Evolutionary conservation across 768 basidiomycete genomes (phyloP).

Genomic region (Boletus speciosus): DNA sequence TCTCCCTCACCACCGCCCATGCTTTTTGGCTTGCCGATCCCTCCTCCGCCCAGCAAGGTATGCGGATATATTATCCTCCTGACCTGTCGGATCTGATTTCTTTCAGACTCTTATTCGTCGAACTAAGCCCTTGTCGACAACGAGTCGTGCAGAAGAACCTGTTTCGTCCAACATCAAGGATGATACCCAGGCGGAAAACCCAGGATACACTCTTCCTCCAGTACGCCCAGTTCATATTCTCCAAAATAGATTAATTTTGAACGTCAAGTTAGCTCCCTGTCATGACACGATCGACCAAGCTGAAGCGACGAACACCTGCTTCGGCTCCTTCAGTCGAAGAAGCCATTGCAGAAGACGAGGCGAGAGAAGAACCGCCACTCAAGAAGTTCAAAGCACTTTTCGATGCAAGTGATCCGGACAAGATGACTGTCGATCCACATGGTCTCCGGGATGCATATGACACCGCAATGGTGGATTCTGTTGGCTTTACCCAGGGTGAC

Average conservation of each 20-base stretch:
- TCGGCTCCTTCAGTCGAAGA: conserved; percentile 21
- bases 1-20: conserved; percentile 22
- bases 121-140: conserved; percentile 13
- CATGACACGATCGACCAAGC: conserved; percentile 37
- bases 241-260: background rate
- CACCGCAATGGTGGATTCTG: conserved; percentile 7
- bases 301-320: conserved; percentile 55
- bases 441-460: conserved; percentile 11
- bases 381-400: conserved; percentile 73
- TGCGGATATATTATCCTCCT: background rate
- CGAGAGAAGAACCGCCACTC: conserved; percentile 46
- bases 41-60: conserved; percentile 28
- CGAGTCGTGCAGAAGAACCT: conserved; percentile 6
- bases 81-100: background rate
- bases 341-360: conserved; percentile 13
- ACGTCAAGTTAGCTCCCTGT: conserved; percentile 35
- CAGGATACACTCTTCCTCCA: conserved; percentile 23
- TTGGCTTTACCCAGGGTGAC: conserved; percentile 9
- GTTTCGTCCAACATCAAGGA: conserved; percentile 3
- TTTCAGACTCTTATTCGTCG: conserved; percentile 26
- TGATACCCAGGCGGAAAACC: conserved; percentile 5
- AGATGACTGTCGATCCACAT: conserved; percentile 28
- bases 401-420: conserved; percentile 57
- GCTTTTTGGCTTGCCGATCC: conserved; percentile 16
- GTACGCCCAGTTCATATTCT: conserved; percentile 11